Conservation (phyloP, 371 early-diverging fungal genomes). For the Mortierella sp. region DNA sequence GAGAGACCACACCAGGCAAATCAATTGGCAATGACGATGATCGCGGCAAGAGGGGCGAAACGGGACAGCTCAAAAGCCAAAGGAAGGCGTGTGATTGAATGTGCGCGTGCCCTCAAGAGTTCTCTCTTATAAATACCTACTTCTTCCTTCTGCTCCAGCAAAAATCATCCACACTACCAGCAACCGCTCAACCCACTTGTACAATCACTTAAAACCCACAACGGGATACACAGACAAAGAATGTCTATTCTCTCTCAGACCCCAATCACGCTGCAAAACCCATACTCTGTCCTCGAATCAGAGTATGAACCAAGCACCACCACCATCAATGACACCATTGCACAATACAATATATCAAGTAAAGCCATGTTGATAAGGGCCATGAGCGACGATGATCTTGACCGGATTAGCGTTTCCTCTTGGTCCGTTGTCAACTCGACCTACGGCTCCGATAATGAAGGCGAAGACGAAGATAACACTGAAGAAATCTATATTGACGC, state of each 20-base stretch:
- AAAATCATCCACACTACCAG: neutral
- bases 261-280: slow-evolving; percentile 28
- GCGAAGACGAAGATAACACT: slow-evolving; percentile 6
- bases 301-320: slow-evolving; percentile 9
- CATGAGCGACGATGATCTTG: slow-evolving; percentile 28
- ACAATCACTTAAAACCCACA: slow-evolving; percentile 1
- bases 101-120: too few relatives aligned
- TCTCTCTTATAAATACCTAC: slow-evolving; percentile 4
- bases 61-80: neutral
- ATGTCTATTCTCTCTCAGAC: slow-evolving; percentile 36
- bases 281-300: slow-evolving; percentile 32
- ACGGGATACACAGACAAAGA: neutral
- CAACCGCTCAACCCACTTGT: neutral
- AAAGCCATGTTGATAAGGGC: slow-evolving; percentile 8
- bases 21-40: neutral
- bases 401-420: slow-evolving; percentile 30
- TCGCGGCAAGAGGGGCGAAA: neutral
- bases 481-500: slow-evolving; percentile 30
- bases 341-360: neutral
- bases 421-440: slow-evolving; percentile 47
- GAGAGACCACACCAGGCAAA: neutral
- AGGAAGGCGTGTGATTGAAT: neutral
- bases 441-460: slow-evolving; percentile 33
- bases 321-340: neutral
- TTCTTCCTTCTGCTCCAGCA: neutral